These are phyloP conservation scores for Penicillium decumbens DNA, from an alignment of 2,329 filamentous ascomycete genomes.

Conservation along the genomic window DNA sequence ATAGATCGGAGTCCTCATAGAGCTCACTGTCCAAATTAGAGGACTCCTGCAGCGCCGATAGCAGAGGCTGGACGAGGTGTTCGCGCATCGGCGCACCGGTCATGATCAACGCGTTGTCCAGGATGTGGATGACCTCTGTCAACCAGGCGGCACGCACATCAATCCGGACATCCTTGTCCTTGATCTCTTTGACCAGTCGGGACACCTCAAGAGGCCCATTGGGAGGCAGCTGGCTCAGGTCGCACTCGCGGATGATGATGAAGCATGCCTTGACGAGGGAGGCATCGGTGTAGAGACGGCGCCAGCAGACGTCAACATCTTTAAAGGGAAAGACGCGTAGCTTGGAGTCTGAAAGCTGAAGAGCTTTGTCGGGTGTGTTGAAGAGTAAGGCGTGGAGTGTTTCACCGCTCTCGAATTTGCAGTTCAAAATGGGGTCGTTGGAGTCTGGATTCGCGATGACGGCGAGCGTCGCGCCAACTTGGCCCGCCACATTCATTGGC, in stretches of 20 bases:
- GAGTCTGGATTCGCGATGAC: conserved; percentile 22
- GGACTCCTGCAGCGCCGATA: conserved; percentile 30
- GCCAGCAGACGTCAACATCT: conserved; percentile 54
- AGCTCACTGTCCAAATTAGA: conserved; percentile 7
- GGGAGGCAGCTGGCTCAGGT: conserved; percentile 7
- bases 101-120: conserved; percentile 75
- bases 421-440: conserved; percentile 32
- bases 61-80: conserved; percentile 36
- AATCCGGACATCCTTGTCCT: conserved; percentile 16
- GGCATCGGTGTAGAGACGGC: conserved; percentile 55
- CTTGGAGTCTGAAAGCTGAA: conserved; percentile 50
- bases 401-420: conserved; percentile 29
- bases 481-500: not conserved
- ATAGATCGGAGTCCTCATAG: not conserved
- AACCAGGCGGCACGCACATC: conserved; percentile 43
- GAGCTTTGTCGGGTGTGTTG: conserved; percentile 38
- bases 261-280: conserved; percentile 46
- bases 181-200: conserved; percentile 15
- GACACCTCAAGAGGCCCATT: conserved; percentile 4
- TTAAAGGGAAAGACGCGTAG: conserved; percentile 55
- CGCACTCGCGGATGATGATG: conserved; percentile 26
- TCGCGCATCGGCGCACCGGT: conserved; percentile 61
- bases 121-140: conserved; percentile 55
- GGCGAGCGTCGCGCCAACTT: conserved; percentile 23
- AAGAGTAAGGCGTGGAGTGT: conserved; percentile 25